Base-by-base conservation (phyloP, 306 rosid genomes). In the Cucurbita argyrosperma region DNA sequence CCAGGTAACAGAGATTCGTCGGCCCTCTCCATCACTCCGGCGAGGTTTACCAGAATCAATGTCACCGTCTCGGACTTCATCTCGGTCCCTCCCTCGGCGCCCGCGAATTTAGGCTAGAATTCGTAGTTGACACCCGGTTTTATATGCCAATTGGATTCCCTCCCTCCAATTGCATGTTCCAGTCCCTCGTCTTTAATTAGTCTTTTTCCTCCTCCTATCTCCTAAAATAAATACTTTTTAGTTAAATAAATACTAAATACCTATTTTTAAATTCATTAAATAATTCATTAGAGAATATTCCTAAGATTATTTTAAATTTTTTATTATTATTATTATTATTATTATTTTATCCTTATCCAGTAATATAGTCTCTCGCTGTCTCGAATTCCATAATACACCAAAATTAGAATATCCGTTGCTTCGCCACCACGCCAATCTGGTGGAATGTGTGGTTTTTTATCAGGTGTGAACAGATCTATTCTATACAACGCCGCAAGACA, bases 21-120 rank as follows among this genome's bases (percentile, higher is more conserved):
- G 0, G 98, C 97, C 72, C 87, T 83, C 83, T 94, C 98, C 98
- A 94, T 91, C 30, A 94, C 88, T 10, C 90, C 95, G 0, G 97
- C 97, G 21, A 94, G 82, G 81, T 94, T 94, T 39, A 94, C 96
- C 80, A 94, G 86, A 14, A 94, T 69, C 63, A 94, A 79, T 6
- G 99, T 88, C 75, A 81, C 35, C 77, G 86, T 82, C 82, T 86
- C 95, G 51, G 80, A 74, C 84, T 86, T 88, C 96, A 94, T 87
- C 66, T 57, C 46, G 51, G 50, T 11, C 50, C 40, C 10, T 75
- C 38, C 57, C 23, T 1, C 8, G 2, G 46, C 43, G 8, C 12
- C 45, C 43, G 45, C 46, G 74, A 50, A 70, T 70, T 70, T 26
- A 15, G 74, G 45, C 23, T 15, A 46, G 9, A 47, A 14, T 23